Evolutionary conservation across 2,329 filamentous ascomycete species (phyloP).

Genomic region (Diaporthe sp.): DNA sequence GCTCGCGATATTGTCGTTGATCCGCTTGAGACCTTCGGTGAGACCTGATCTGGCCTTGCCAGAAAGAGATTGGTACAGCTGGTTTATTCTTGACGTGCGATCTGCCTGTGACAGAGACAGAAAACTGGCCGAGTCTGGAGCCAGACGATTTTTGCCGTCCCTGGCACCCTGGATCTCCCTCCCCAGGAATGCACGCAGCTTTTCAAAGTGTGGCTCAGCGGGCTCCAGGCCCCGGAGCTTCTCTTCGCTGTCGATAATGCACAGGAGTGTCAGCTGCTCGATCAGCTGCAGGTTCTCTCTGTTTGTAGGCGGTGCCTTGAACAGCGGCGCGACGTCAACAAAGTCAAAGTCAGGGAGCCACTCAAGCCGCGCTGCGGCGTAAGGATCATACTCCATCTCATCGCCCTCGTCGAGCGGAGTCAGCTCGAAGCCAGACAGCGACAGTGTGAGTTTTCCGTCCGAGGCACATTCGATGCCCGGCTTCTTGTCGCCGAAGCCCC

Average conservation of each 20-base stretch:
- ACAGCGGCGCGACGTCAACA: conserved; percentile 47
- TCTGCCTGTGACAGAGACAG: background rate
- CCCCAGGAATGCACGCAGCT: background rate
- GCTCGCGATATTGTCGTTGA: background rate
- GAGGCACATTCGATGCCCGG: background rate
- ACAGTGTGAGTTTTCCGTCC: background rate
- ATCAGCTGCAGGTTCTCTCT: background rate
- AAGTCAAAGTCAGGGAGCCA: conserved; percentile 25
- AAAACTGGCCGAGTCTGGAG: background rate
- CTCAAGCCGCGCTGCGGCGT: conserved; percentile 9
- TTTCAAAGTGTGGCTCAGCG: background rate
- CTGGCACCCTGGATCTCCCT: conserved; percentile 1
- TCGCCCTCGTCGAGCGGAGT: conserved; percentile 12
- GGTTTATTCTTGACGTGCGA: background rate
- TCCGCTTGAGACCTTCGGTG: conserved; percentile 1
- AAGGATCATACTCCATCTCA: background rate
- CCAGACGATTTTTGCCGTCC: background rate
- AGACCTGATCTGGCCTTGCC: background rate
- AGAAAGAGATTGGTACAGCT: background rate
- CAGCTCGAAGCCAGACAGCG: background rate
- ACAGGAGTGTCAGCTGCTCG: conserved; percentile 26
- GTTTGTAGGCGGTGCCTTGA: background rate
- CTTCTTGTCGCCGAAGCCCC: conserved; percentile 6
- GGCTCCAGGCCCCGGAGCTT: background rate
- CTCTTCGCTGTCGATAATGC: conserved; percentile 6